Evolutionary conservation across 2,329 filamentous ascomycete genomes (phyloP), one percentile per base, ranked within the genome.

Genomic region (Cladosporium oxysporum): DNA sequence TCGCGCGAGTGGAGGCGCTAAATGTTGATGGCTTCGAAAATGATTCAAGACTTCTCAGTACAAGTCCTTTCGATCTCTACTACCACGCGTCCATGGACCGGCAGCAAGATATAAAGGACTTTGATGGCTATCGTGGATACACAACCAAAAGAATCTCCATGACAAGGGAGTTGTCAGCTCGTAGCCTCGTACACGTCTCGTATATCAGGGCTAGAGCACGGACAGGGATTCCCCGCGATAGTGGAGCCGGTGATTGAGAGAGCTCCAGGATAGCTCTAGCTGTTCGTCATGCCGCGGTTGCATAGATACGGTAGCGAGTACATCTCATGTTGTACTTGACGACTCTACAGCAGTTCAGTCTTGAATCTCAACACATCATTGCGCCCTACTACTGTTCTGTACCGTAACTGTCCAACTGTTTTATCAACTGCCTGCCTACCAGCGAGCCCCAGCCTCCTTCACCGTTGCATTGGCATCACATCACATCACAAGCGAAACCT

Each of bases 231-330:
- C 52, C 52, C 52, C 52, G 31, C 52, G 18, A 55, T 55, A 12
- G 52, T 55, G 52, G 52, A 55, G 52, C 7, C 16, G 28, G 29
- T 33, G 26, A 29, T 31, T 33, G 29, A 33, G 16, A 33, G 29
- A 53, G 50, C 18, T 55, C 52, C 52, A 55, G 52, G 18, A 44
- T 18, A 41, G 33, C 33, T 35, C 6, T 33, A 55, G 52, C 52
- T 55, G 50, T 31, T 31, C 50, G 26, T 53, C 50, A 55, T 55
- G 52, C 52, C 52, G 52, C 52, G 52, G 52, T 55, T 55, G 28
- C 18, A 16, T 6, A 37, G 12, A 5, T 37, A 31, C 31, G 10
- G 31, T 31, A 37, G 16, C 16, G 37, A 26, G 14, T 16, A 29
- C 29, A 35, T 57, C 29, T 35, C 4, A 57, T 21, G 11, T 10